phyloP scores from a whole-genome alignment of 2,329 filamentous ascomycete species.

The Exophiala viscosa region DNA sequence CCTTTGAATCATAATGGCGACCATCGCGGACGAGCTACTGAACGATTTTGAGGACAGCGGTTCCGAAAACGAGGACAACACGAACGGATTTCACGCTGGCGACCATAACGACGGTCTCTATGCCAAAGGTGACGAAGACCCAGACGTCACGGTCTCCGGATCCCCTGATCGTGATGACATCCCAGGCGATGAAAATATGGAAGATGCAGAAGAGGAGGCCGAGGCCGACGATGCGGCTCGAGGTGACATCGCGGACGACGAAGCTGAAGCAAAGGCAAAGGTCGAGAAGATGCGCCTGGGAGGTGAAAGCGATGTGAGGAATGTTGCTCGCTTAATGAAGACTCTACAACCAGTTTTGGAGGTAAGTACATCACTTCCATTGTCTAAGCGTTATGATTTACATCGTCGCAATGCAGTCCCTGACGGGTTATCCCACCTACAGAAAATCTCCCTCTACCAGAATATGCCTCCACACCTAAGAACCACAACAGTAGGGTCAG shows the following conservation, averaged over 20 bases:
- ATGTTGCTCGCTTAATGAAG: slow-evolving; percentile 75
- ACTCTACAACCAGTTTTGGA: slow-evolving; percentile 75
- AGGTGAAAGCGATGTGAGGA: slow-evolving; percentile 71
- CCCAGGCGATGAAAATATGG: slow-evolving; percentile 29
- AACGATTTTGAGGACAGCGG: slow-evolving; percentile 86
- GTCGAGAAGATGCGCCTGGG: slow-evolving; percentile 79
- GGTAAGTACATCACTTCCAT: slow-evolving; percentile 55
- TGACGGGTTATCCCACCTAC: slow-evolving; percentile 58
- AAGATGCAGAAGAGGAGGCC: slow-evolving; percentile 30
- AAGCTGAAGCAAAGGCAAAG: slow-evolving; percentile 69
- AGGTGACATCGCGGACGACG: slow-evolving; percentile 59
- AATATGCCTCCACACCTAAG: slow-evolving; percentile 62
- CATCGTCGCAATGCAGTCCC: slow-evolving; percentile 61
- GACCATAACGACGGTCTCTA: slow-evolving; percentile 30
- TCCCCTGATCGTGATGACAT: background rate
- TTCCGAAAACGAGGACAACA: slow-evolving; percentile 66
- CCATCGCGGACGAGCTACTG: slow-evolving; percentile 84
- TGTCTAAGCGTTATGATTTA: slow-evolving; percentile 52
- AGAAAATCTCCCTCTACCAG: slow-evolving; percentile 80
- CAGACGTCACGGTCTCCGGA: slow-evolving; percentile 29
- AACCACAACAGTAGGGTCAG: slow-evolving; percentile 68
- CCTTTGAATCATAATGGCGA: slow-evolving; percentile 64
- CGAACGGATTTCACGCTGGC: slow-evolving; percentile 45
- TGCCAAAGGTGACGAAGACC: slow-evolving; percentile 33
- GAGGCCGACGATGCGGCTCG: slow-evolving; percentile 45